phyloP scores from a whole-genome alignment of 768 basidiomycete genomes.

The Tylopilus plumbeoviolaceoides region DNA sequence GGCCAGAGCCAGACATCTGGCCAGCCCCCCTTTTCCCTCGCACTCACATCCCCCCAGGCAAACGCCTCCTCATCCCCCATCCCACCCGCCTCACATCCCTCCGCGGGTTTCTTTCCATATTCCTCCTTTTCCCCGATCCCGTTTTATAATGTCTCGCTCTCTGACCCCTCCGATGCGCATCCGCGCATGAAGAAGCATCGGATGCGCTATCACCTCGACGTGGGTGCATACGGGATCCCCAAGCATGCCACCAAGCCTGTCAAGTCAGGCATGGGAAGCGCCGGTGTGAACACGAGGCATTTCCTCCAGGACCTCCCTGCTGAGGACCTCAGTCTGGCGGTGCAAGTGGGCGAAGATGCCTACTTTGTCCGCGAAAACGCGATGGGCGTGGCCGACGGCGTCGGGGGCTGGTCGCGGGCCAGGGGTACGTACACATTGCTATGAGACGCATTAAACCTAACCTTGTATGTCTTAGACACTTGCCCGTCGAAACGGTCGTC shows the following conservation, averaged over 20 bases:
- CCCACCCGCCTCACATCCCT: conserved; percentile 29
- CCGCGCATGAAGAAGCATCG: conserved; percentile 31
- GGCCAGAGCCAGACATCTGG: conserved; percentile 31
- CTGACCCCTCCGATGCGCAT: conserved; percentile 26
- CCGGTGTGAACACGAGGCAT: conserved; percentile 19
- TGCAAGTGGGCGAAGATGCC: conserved; percentile 90
- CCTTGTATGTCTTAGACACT: conserved; percentile 13
- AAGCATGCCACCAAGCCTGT: conserved; percentile 40
- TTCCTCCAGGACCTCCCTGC: conserved; percentile 28
- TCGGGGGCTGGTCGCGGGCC: conserved; percentile 79
- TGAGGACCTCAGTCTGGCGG: conserved; percentile 46
- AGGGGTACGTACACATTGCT: conserved; percentile 33
- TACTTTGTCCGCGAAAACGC: conserved; percentile 81
- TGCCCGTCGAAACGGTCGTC: conserved; percentile 32
- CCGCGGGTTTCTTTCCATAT: conserved; percentile 34
- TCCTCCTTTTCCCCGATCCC: conserved; percentile 32
- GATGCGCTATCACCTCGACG: conserved; percentile 54
- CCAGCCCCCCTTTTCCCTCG: conserved; percentile 38
- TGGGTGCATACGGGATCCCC: conserved; percentile 83
- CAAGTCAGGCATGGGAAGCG: conserved; percentile 28
- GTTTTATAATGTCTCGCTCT: conserved; percentile 24
- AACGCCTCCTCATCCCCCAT: conserved; percentile 28
- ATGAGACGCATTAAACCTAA: conserved; percentile 5
- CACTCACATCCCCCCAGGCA: conserved; percentile 42
- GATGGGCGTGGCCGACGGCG: conserved; percentile 93